Evolutionary conservation across 2,329 filamentous ascomycete genomes (phyloP).

Genomic region (Catunica adiposa): DNA sequence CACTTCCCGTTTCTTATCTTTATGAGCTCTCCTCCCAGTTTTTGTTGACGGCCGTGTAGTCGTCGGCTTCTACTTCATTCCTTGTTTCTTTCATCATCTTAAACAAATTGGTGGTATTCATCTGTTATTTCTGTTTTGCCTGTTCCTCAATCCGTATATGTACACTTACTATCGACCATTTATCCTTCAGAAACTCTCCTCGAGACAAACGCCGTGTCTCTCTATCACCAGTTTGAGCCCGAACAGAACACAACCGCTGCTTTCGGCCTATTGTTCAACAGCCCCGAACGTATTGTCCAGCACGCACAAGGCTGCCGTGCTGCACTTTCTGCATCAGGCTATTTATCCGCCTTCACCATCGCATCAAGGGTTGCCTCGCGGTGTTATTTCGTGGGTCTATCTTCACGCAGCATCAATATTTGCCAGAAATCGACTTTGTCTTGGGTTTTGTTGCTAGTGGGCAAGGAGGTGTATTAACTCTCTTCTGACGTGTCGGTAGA

Average conservation of each 20-base stretch:
- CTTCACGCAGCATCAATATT: too few relatives aligned
- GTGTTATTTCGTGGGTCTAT: too few relatives aligned
- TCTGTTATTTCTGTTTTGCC: not conserved
- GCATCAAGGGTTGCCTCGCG: too few relatives aligned
- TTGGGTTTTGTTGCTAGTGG: not conserved
- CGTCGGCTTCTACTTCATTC: not conserved
- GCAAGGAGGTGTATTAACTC: not conserved
- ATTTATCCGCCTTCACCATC: too few relatives aligned
- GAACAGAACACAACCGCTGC: not conserved
- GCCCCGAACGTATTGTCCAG: not conserved
- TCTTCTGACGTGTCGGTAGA: not conserved
- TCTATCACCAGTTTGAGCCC: not conserved
- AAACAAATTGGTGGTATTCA: not conserved
- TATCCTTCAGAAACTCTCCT: not conserved
- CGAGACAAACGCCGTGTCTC: not conserved
- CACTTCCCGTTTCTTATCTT: not conserved
- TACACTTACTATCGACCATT: conserved; percentile 10
- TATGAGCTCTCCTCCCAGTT: not conserved
- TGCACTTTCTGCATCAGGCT: too few relatives aligned
- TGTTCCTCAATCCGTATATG: not conserved
- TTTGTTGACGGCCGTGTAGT: too few relatives aligned
- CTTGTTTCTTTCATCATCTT: not conserved
- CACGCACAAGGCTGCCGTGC: too few relatives aligned
- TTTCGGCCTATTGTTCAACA: not conserved
- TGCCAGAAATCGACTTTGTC: not conserved